Conservation (phyloP, 2,329 filamentous ascomycete genomes). For the Pleurostoma richardsiae region DNA sequence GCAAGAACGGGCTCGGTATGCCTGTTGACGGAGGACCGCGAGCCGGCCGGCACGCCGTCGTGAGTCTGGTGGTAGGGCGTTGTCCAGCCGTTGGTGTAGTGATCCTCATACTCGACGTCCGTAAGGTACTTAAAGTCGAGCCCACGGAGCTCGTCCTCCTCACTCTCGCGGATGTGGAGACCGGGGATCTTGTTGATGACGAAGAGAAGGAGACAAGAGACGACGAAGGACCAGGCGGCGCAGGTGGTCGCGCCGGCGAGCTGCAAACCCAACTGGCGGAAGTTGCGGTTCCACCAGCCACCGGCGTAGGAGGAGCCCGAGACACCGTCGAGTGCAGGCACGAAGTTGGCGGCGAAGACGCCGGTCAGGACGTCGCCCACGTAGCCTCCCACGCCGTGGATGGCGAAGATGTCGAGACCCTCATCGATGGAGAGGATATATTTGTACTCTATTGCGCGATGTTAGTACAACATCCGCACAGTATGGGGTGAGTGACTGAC, state of each 20-base stretch:
- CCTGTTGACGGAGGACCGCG: background rate
- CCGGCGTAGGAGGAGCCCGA: background rate
- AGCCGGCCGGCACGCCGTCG: background rate
- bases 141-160: background rate
- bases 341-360: conserved; percentile 1
- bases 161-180: background rate
- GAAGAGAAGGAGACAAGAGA: background rate
- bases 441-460: background rate
- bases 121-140: background rate
- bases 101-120: background rate
- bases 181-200: background rate
- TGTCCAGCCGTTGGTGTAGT: background rate
- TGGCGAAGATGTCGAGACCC: background rate
- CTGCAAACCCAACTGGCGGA: background rate
- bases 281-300: background rate
- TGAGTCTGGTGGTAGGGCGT: background rate
- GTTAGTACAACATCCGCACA: background rate
- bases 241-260: background rate
- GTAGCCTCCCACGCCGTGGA: background rate
- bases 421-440: background rate
- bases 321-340: background rate
- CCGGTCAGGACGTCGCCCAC: background rate
- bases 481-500: background rate
- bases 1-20: background rate
- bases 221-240: background rate